Evolutionary conservation across 208 protist genomes (phyloP).

Genomic region (Lotmaria passim): DNA sequence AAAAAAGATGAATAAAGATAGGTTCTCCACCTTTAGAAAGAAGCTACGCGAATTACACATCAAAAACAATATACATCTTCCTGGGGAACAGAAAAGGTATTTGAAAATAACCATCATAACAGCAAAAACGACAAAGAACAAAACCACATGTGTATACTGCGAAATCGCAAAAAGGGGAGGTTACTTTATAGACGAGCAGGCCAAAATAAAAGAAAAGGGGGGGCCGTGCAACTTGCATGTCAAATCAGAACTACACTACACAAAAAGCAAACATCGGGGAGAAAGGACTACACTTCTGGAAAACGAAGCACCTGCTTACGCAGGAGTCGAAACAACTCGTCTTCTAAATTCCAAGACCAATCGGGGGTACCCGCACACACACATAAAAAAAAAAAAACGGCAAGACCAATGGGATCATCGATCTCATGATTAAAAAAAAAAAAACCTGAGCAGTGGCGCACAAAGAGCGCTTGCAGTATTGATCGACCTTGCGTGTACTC

Average conservation of each 20-base stretch:
- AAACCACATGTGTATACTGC: not conserved
- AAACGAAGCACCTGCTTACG: too few species aligned
- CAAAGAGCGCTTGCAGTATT: not conserved
- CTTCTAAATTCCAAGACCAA: too few species aligned
- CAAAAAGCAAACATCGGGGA: too few species aligned
- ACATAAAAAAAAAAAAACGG: too few species aligned
- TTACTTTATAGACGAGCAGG: too few species aligned
- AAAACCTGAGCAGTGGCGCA: not conserved
- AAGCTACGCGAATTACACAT: conserved; percentile 5
- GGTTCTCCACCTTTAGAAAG: not conserved
- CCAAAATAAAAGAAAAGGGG: conserved; percentile 1
- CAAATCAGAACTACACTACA: not conserved
- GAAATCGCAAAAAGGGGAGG: conserved; percentile 24
- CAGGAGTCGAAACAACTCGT: too few species aligned
- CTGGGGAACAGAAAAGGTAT: conserved; percentile 16
- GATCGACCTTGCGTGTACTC: too few species aligned
- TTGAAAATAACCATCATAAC: conserved; percentile 1
- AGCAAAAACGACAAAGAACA: not conserved
- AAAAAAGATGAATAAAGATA: conserved; percentile 9
- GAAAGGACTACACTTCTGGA: too few species aligned
- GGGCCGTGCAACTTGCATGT: not conserved
- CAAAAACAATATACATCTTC: conserved; percentile 21
- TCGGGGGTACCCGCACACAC: too few species aligned
- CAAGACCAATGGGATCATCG: too few species aligned
- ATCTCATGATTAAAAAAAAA: too few species aligned